These are phyloP conservation scores for Penicillium lagena DNA, from an alignment of 495 filamentous ascomycete genomes.

Conservation along the genomic window DNA sequence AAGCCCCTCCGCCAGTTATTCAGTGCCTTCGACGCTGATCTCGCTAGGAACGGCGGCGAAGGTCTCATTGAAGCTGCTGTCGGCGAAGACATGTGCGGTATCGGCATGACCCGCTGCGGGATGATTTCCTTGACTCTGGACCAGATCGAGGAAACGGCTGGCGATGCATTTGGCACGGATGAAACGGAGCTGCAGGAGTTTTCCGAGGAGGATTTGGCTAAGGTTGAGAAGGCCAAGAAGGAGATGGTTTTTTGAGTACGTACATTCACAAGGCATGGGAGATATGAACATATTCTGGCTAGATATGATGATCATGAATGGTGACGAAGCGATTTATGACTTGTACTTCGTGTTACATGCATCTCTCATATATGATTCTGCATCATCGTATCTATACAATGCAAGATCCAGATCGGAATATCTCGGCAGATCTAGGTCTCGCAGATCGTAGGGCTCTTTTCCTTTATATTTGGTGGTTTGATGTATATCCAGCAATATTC, in stretches of 20 bases:
- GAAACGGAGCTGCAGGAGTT: slow-evolving; percentile 26
- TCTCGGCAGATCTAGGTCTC: no score
- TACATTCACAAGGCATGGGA: no score
- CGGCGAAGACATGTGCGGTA: slow-evolving; percentile 31
- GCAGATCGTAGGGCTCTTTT: no score
- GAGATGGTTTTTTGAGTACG: slow-evolving; percentile 11
- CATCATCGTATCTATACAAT: no score
- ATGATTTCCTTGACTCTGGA: slow-evolving; percentile 29
- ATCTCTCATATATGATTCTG: no score
- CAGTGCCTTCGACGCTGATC: slow-evolving; percentile 29
- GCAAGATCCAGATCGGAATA: no score
- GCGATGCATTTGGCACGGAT: slow-evolving; percentile 25
- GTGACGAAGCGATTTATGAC: no score
- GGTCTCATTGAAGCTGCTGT: slow-evolving; percentile 33
- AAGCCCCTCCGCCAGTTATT: slow-evolving; percentile 26
- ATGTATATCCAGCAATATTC: no score
- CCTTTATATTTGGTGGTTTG: no score
- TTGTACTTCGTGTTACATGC: no score
- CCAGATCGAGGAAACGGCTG: slow-evolving; percentile 30
- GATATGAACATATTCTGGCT: no score
- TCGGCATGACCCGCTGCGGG: slow-evolving; percentile 32
- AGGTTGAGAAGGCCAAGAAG: slow-evolving; percentile 22
- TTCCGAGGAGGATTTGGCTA: slow-evolving; percentile 23
- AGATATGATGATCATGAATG: no score
- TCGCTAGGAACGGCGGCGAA: slow-evolving; percentile 30